Evolutionary conservation across 176 grass and related monocot genomes (phyloP).

Genomic region (Urochloa ruziziensis): DNA sequence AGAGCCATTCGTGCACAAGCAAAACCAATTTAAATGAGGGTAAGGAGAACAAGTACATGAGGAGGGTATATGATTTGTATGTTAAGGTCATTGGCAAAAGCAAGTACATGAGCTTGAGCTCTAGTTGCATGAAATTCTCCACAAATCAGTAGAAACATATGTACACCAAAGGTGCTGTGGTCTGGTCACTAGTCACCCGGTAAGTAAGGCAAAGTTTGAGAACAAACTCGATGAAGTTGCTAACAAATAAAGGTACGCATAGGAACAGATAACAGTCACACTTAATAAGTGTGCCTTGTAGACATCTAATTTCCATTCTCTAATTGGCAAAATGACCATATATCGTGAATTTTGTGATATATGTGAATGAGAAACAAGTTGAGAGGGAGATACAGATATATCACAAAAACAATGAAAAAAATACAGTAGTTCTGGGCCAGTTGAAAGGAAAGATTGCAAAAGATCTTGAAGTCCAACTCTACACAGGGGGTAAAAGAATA

Average conservation of each 20-base stretch:
- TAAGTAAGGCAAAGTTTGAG: background rate
- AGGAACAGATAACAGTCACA: background rate
- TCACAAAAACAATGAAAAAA: constrained; percentile 49
- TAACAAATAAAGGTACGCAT: background rate
- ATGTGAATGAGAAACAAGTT: constrained; percentile 34
- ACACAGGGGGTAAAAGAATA: constrained; percentile 42
- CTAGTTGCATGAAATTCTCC: constrained; percentile 4
- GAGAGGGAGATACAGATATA: constrained; percentile 44
- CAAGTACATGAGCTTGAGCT: background rate
- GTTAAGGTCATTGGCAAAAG: background rate
- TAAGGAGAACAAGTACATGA: background rate
- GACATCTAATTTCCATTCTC: background rate
- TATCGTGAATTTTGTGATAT: constrained; percentile 34
- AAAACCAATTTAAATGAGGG: background rate
- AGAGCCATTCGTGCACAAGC: background rate
- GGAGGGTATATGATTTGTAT: background rate
- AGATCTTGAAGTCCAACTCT: constrained; percentile 41
- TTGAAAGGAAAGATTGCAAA: constrained; percentile 18
- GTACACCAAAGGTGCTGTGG: background rate
- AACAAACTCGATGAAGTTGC: background rate
- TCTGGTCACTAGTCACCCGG: background rate
- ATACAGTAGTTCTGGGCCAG: constrained; percentile 25
- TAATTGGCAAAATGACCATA: constrained; percentile 29
- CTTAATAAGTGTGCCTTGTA: background rate
- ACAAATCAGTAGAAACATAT: background rate